Evolutionary conservation across 2,329 filamentous ascomycete genomes (phyloP), one percentile per base, ranked within the genome.

Genomic region (Pseudogymnoascus sp.): DNA sequence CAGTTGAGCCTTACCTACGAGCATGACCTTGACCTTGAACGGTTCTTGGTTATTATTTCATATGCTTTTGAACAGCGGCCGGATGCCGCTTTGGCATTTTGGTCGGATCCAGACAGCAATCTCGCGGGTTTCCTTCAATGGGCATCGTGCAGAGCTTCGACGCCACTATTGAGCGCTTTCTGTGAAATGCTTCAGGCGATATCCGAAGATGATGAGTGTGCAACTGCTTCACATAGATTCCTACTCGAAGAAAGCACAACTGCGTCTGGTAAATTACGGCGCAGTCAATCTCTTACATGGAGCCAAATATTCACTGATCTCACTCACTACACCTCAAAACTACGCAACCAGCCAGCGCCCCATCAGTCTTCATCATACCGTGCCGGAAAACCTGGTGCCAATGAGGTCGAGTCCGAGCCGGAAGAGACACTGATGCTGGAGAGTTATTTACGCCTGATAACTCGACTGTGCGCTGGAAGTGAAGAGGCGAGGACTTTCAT

Each of bases 401-500:
- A 89, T 49, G 82, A 88, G 64, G 86, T 91, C 64, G 92, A 96
- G 72, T 81, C 82, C 29, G 93, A 97, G 72, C 90, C 92, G 3
- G 95, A 99, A 74, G 95, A 91, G 41, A 87, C 89, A n/a, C 90
- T 96, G 76, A 97, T 99, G 91, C 81, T 99, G 29, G 92, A 97
- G 72, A 93, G 91, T 68, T 97, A 97, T 72, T 80, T 99, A 61
- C 86, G 93, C 31, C 81, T 99, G 4, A 89, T 96, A 69, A 85
- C 91, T 3, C 91, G 95, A 73, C 79, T 99, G 8, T 87, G 88
- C 65, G 81, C 83, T 21, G 86, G 93, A 71, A 96, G 91, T 70
- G 79, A 83, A 63, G 78, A 80, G 19, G 89, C 91, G 1, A 83
- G 93, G 59, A 77, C 83, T 35, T 96, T 88, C 79, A 80, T 97